These are phyloP conservation scores for Phialemonium atrogriseum DNA, from an alignment of 2,329 filamentous ascomycete species.

Conservation along the genomic window DNA sequence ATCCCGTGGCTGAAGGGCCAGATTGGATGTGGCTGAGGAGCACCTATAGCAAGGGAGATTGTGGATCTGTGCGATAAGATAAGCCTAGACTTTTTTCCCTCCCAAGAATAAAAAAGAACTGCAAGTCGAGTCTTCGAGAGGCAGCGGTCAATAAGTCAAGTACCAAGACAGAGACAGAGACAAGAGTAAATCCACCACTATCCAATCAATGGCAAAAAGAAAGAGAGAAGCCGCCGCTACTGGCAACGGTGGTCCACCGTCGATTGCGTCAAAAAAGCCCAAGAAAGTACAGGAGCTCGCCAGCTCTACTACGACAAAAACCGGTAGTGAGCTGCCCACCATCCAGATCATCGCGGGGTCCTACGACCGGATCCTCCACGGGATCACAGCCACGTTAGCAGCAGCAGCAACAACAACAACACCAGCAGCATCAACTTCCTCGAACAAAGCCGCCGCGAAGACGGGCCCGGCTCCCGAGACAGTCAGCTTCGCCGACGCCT, in stretches of 20 bases:
- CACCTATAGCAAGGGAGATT: no score
- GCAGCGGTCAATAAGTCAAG: constrained; percentile 2
- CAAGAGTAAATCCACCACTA: no score
- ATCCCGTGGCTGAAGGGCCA: no score
- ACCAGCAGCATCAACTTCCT: constrained; percentile 26
- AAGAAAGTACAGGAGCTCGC: constrained; percentile 5
- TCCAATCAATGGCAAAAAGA: constrained; percentile 19
- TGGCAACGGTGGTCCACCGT: constrained; percentile 6
- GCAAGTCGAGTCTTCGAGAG: constrained; percentile 7
- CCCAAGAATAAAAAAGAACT: neutral
- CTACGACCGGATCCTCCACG: constrained; percentile 89
- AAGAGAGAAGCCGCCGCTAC: constrained; percentile 17
- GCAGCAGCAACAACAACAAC: no score
- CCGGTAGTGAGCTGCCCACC: constrained; percentile 34
- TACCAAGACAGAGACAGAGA: no score
- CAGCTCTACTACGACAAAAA: constrained; percentile 10
- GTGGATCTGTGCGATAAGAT: constrained; percentile 9
- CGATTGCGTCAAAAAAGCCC: constrained; percentile 5
- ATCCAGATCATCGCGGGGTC: constrained; percentile 88
- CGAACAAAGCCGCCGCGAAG: constrained; percentile 15
- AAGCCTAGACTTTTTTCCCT: constrained; percentile 10
- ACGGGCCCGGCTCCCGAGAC: no score
- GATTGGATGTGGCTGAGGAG: no score
- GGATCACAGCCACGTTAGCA: constrained; percentile 78
- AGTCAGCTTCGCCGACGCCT: constrained; percentile 77